Conservation (phyloP, 768 basidiomycete species). For the Cyathus striatus region DNA sequence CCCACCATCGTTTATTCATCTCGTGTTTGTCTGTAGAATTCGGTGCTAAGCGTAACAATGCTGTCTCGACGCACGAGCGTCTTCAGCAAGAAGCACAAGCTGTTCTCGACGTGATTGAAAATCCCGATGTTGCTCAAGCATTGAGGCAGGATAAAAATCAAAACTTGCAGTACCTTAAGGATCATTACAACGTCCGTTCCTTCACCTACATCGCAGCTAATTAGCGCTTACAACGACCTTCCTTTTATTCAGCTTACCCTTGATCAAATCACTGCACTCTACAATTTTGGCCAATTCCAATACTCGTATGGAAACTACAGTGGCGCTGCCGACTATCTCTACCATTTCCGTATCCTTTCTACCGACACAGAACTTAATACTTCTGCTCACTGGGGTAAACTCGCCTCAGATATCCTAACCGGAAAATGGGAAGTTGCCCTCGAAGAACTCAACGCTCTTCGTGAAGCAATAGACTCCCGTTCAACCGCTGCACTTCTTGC, state of each 20-base stretch:
- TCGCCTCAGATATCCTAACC: conserved; percentile 91
- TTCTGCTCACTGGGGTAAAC: conserved; percentile 98
- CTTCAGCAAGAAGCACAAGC: conserved; percentile 89
- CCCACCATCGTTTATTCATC: background rate
- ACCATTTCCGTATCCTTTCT: conserved; percentile 97
- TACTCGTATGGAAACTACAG: conserved; percentile 98
- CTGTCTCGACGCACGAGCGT: conserved; percentile 77
- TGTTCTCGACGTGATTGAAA: conserved; percentile 93
- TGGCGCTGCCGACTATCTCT: conserved; percentile 94
- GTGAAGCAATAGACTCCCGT: conserved; percentile 85
- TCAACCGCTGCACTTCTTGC: conserved; percentile 45
- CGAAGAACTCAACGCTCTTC: conserved; percentile 92
- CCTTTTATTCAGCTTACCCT: conserved; percentile 65
- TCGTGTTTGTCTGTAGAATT: conserved; percentile 60
- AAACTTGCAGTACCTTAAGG: conserved; percentile 91
- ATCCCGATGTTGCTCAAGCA: conserved; percentile 92
- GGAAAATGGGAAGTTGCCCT: conserved; percentile 95
- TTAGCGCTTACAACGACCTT: too few relatives aligned
- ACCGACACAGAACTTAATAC: conserved; percentile 91
- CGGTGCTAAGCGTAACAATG: conserved; percentile 73
- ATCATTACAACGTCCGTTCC: conserved; percentile 75
- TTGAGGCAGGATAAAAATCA: conserved; percentile 96
- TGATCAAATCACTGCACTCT: conserved; percentile 92
- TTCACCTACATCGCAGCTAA: conserved; percentile 1
- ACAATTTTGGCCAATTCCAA: conserved; percentile 98